phyloP scores from a whole-genome alignment of 2,329 filamentous ascomycete genomes.

The Fusarium lateritium region DNA sequence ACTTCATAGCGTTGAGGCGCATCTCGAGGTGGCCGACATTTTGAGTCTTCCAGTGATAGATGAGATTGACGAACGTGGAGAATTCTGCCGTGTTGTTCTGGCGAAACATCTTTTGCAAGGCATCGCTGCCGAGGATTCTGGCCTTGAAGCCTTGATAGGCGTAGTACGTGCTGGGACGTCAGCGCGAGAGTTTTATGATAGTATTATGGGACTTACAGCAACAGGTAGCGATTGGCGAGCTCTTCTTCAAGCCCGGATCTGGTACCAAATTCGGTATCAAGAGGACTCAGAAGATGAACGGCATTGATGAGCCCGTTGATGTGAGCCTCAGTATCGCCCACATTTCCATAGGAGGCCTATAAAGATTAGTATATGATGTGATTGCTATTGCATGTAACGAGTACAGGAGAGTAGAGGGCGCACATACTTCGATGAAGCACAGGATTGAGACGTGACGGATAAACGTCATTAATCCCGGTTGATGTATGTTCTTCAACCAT shows the following conservation, averaged over 20 bases:
- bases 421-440: constrained; percentile 38
- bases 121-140: constrained; percentile 31
- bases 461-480: constrained; percentile 31
- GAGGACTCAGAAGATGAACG: constrained; percentile 35
- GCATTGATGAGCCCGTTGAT: constrained; percentile 37
- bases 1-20: constrained; percentile 31
- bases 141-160: constrained; percentile 43
- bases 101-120: constrained; percentile 23
- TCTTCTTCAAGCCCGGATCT: constrained; percentile 29
- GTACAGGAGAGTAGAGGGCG: too few species aligned
- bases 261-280: neutral
- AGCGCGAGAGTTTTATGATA: neutral
- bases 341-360: constrained; percentile 39
- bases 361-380: rapidly evolving
- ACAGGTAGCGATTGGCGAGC: constrained; percentile 41
- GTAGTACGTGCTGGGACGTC: constrained; percentile 30
- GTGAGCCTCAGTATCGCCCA: constrained; percentile 40
- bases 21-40: constrained; percentile 38
- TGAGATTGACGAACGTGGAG: constrained; percentile 26
- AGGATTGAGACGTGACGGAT: constrained; percentile 41
- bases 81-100: constrained; percentile 21
- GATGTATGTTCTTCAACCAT: constrained; percentile 29
- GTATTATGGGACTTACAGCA: constrained; percentile 24
- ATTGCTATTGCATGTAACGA: rapidly evolving
- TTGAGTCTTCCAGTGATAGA: constrained; percentile 39